These are phyloP conservation scores for Jamesozyma spencerorum DNA, from an alignment of 805 yeast species.

Conservation along the genomic window DNA sequence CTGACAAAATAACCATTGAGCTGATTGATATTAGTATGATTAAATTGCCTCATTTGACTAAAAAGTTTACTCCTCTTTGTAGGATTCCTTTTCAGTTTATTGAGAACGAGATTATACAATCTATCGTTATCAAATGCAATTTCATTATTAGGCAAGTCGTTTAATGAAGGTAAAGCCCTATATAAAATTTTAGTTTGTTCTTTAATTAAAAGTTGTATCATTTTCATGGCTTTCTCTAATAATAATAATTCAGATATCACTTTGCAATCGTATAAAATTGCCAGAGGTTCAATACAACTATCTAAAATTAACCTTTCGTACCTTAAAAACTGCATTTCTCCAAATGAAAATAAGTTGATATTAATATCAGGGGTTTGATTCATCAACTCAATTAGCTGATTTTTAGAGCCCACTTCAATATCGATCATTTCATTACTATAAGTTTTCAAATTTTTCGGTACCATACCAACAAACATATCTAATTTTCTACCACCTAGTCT, in stretches of 20 bases:
- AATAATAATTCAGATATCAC: slow-evolving; percentile 15
- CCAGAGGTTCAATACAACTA: slow-evolving; percentile 22
- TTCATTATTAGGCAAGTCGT: slow-evolving; percentile 16
- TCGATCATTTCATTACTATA: slow-evolving; percentile 8
- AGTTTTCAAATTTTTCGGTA: slow-evolving; percentile 8
- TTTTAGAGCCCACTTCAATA: not conserved
- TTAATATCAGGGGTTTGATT: slow-evolving; percentile 1
- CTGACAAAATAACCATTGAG: slow-evolving; percentile 58
- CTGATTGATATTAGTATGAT: slow-evolving; percentile 52
- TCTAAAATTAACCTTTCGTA: slow-evolving; percentile 18
- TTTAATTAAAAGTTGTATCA: slow-evolving; percentile 11
- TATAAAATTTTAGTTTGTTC: slow-evolving; percentile 20
- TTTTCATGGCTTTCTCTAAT: slow-evolving; percentile 3
- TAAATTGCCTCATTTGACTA: slow-evolving; percentile 17
- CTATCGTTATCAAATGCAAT: slow-evolving; percentile 27
- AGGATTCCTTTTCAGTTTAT: slow-evolving; percentile 31
- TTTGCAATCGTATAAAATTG: slow-evolving; percentile 18
- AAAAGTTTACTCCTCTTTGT: slow-evolving; percentile 41
- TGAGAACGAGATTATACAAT: slow-evolving; percentile 28
- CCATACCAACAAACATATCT: slow-evolving; percentile 7
- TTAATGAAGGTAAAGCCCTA: slow-evolving; percentile 13
- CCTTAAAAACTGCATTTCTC: slow-evolving; percentile 16
- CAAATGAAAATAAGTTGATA: slow-evolving; percentile 10
- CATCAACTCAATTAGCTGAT: slow-evolving; percentile 5
- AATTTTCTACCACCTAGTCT: not conserved